Evolutionary conservation across 2,329 filamentous ascomycete species (phyloP).

Genomic region (Teratosphaeria gauchensis): DNA sequence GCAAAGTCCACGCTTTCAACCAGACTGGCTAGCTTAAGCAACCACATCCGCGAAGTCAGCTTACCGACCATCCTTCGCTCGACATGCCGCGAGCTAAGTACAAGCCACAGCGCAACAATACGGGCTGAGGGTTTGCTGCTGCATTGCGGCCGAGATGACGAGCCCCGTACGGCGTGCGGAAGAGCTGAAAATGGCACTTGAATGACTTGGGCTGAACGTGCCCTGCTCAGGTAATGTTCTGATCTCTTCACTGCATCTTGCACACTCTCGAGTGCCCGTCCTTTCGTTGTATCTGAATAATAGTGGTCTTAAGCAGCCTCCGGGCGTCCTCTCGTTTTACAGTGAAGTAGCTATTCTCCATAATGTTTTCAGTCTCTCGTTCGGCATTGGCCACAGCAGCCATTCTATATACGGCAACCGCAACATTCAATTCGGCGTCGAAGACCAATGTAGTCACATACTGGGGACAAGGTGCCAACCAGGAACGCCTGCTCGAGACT

Average conservation of each 20-base stretch:
- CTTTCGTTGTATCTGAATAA: slow-evolving; percentile 36
- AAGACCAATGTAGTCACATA: slow-evolving; percentile 45
- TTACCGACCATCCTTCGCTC: background rate
- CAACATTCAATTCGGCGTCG: slow-evolving; percentile 32
- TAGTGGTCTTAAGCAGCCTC: slow-evolving; percentile 18
- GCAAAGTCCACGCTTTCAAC: background rate
- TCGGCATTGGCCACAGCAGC: slow-evolving; percentile 28
- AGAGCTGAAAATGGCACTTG: background rate
- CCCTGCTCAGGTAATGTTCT: background rate
- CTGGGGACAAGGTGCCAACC: slow-evolving; percentile 45
- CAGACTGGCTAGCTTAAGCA: background rate
- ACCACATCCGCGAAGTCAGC: background rate
- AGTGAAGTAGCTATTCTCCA: slow-evolving; percentile 1
- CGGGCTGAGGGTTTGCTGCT: background rate
- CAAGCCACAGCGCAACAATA: background rate
- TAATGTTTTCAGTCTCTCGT: slow-evolving; percentile 15
- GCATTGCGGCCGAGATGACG: background rate
- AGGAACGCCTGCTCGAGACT: slow-evolving; percentile 40
- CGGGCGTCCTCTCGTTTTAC: slow-evolving; percentile 29
- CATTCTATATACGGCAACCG: slow-evolving; percentile 25
- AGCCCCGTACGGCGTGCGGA: background rate
- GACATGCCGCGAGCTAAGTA: background rate
- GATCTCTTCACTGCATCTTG: background rate
- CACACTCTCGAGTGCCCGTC: slow-evolving; percentile 42
- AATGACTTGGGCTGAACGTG: background rate